A percentile compares a stretch with the other conserved stretches of the same genome.
phyloP scores from a whole-genome alignment of 306 rosid genomes.

The Malus sylvestris region DNA sequence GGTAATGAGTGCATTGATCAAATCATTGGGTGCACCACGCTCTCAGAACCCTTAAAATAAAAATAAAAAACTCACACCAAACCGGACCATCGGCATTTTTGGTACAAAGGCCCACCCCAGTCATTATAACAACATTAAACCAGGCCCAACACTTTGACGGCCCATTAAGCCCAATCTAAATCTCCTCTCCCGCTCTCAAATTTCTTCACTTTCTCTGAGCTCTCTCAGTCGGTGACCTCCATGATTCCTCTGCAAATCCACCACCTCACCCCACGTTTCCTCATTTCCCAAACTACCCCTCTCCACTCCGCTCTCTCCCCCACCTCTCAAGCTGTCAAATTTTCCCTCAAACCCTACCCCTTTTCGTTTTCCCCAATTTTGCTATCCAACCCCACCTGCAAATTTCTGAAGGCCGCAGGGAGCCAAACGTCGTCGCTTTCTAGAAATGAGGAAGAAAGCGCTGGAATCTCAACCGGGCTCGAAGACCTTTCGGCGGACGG shows the following conservation, averaged over 20 bases:
- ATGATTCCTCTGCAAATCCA: constrained; percentile 54
- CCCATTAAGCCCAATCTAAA: constrained; percentile 10
- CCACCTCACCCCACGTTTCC: constrained; percentile 21
- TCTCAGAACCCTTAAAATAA: not conserved
- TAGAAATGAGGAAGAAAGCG: constrained; percentile 21
- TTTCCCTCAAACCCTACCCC: constrained; percentile 12
- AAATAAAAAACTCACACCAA: not conserved
- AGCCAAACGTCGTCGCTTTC: constrained; percentile 14
- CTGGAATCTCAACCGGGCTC: constrained; percentile 23
- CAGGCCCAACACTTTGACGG: not conserved
- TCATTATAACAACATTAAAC: no score
- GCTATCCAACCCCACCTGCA: constrained; percentile 17
- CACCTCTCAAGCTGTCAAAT: constrained; percentile 9
- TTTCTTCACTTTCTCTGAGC: not conserved
- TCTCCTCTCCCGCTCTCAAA: constrained; percentile 8
- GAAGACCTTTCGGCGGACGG: constrained; percentile 70
- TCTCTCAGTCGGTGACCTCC: constrained; percentile 17
- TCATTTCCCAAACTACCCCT: constrained; percentile 32
- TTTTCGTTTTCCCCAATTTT: constrained; percentile 4
- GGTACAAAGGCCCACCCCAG: no score
- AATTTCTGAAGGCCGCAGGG: constrained; percentile 35
- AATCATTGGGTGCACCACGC: not conserved
- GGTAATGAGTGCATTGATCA: not conserved
- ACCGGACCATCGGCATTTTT: not conserved
- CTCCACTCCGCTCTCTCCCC: constrained; percentile 18